These are phyloP conservation scores for Fusarium sororula DNA, from an alignment of 2,329 filamentous ascomycete species.

Conservation along the genomic window DNA sequence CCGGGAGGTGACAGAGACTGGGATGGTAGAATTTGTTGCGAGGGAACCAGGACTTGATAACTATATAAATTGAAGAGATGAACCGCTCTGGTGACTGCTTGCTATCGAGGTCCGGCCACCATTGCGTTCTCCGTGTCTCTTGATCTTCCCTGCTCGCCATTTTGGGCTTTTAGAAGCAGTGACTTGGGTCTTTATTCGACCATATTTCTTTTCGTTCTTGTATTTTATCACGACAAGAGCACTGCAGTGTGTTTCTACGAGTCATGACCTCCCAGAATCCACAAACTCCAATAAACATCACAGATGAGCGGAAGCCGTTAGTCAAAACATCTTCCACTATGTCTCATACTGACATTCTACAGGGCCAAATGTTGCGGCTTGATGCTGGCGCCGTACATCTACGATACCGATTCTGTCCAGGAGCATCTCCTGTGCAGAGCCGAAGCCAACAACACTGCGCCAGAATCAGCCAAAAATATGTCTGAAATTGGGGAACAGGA, in stretches of 20 bases:
- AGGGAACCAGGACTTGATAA: neutral
- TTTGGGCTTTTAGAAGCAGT: constrained; percentile 9
- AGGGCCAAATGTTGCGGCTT: neutral
- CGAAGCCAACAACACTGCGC: neutral
- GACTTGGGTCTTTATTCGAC: neutral
- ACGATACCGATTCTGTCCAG: constrained; percentile 3
- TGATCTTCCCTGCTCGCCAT: neutral
- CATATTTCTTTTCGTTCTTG: neutral
- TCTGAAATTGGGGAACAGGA: neutral
- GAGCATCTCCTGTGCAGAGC: neutral
- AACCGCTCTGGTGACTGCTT: neutral
- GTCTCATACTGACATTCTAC: neutral
- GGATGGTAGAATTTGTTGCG: neutral
- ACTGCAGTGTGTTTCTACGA: neutral
- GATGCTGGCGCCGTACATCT: constrained; percentile 11
- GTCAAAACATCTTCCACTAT: neutral
- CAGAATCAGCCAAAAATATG: neutral
- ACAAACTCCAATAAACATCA: neutral
- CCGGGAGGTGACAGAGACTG: neutral
- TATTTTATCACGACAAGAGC: neutral
- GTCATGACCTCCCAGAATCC: neutral
- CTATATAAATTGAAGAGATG: neutral
- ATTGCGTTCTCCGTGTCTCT: neutral
- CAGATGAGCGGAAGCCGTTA: neutral
- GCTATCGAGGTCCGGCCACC: neutral